These are phyloP conservation scores for Cladosporium colombiae DNA, from an alignment of 2,329 filamentous ascomycete species.

Conservation along the genomic window DNA sequence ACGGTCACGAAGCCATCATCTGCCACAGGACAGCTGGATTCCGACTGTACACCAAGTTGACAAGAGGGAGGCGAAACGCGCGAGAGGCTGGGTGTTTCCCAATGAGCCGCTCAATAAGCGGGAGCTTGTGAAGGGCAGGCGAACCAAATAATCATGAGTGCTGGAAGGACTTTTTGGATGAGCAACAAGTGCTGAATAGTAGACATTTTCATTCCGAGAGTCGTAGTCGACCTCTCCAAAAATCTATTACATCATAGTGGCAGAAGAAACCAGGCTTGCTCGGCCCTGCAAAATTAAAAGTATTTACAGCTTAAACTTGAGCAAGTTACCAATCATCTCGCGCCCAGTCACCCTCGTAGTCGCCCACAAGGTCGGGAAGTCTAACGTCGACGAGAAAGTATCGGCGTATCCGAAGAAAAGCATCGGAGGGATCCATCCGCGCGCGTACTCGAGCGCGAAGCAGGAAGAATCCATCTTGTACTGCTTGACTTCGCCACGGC, in stretches of 20 bases:
- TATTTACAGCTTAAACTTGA: conserved; percentile 66
- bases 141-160: not conserved
- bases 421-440: conserved; percentile 92
- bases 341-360: conserved; percentile 73
- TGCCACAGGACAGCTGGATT: conserved; percentile 74
- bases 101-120: conserved; percentile 72
- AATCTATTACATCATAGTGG: not conserved
- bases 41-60: conserved; percentile 70
- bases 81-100: conserved; percentile 73
- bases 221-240: not conserved
- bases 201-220: not conserved
- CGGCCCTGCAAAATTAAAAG: not conserved
- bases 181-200: not conserved
- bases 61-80: conserved; percentile 74
- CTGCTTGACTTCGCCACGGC: conserved; percentile 73
- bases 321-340: conserved; percentile 74
- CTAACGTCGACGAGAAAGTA: conserved; percentile 75
- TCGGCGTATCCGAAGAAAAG: conserved; percentile 87
- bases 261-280: not conserved
- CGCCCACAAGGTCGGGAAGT: conserved; percentile 80
- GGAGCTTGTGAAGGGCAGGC: conserved; percentile 64
- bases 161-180: not conserved
- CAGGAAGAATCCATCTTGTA: conserved; percentile 76
- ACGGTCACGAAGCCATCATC: conserved; percentile 68
- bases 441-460: conserved; percentile 81